phyloP scores from a whole-genome alignment of 2,329 filamentous ascomycete species.

The Alternaria atra region DNA sequence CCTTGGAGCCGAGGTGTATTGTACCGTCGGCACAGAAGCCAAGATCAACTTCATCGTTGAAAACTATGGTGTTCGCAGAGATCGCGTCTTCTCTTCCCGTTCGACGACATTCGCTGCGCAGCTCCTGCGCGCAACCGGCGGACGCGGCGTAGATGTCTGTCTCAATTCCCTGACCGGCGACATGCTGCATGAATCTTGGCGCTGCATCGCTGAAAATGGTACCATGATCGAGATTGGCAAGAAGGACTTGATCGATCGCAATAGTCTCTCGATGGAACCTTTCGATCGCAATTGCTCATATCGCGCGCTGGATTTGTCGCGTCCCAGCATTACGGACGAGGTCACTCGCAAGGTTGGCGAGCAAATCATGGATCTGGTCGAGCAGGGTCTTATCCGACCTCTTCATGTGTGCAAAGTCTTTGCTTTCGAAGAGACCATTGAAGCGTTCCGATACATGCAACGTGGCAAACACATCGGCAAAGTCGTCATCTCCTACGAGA shows the following conservation, averaged over 20 bases:
- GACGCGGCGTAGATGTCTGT: conserved; percentile 2
- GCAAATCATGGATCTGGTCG: conserved; percentile 3
- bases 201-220: conserved; percentile 14
- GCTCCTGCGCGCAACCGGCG: neutral
- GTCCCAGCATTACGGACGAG: neutral
- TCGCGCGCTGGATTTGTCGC: conserved; percentile 5
- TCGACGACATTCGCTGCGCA: neutral
- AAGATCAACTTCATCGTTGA: neutral
- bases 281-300: conserved; percentile 8
- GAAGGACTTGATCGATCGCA: conserved; percentile 20
- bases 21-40: neutral
- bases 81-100: conserved; percentile 3
- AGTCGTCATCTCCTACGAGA: conserved; percentile 43
- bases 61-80: neutral
- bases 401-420: conserved; percentile 26
- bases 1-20: neutral
- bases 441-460: conserved; percentile 45
- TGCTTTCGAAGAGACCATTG: conserved; percentile 29
- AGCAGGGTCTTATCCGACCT: conserved; percentile 13
- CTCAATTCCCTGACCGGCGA: conserved; percentile 8
- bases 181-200: neutral
- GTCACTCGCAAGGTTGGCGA: neutral
- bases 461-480: conserved; percentile 53
- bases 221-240: conserved; percentile 31
- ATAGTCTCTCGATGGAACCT: conserved; percentile 10